Evolutionary conservation across 1,284 basidiomycete genomes (phyloP), one percentile per base, ranked within the genome.

Genomic region (Prillingera fragicola): DNA sequence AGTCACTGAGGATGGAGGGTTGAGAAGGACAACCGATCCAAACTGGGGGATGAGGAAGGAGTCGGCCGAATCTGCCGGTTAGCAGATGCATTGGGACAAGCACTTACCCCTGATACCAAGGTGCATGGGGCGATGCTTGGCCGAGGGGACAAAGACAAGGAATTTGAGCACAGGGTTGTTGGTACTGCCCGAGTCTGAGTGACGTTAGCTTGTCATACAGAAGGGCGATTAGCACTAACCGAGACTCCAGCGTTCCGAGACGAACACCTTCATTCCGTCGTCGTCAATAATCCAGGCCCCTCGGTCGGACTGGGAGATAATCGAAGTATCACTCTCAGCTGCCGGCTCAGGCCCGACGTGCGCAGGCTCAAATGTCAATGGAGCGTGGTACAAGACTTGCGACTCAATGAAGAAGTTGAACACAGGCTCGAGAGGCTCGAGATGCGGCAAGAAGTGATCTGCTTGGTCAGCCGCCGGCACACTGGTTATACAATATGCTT

Each of bases 371-470:
- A 97, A 89, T 0, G 88, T 82, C 29, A 98, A 72, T 0, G 91
- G 92, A 1, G 90, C 87, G 62, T 94, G 84, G 65, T 83, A 90
- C 56, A 92, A 86, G 0, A 95, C 80, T 72, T 97, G 92, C 48
- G 87, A 94, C 73, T 97, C 91, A 40, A 96, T 77, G 3, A 85
- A 87, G 63, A 94, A 88, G 62, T 90, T 88, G 73, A 96, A 88
- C 22, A 97, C 67, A 10, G 75, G 69, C 3, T 73, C 73, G 5
- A 95, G 73, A 28, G 77, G 74, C 9, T 76, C 65, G 13, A 88
- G 69, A 14, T 84, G 73, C 1, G 88, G 86, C 17, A 74, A 62
- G 22, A 95, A 71, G 60, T 87, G 79, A 31, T 74, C 90, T 91
- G 41, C 7, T 52, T n/a, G n/a, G 27, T 41, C 22, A 54, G 35